Base-by-base conservation (phyloP, 1,284 basidiomycete species). In the Ustilago tritici region DNA sequence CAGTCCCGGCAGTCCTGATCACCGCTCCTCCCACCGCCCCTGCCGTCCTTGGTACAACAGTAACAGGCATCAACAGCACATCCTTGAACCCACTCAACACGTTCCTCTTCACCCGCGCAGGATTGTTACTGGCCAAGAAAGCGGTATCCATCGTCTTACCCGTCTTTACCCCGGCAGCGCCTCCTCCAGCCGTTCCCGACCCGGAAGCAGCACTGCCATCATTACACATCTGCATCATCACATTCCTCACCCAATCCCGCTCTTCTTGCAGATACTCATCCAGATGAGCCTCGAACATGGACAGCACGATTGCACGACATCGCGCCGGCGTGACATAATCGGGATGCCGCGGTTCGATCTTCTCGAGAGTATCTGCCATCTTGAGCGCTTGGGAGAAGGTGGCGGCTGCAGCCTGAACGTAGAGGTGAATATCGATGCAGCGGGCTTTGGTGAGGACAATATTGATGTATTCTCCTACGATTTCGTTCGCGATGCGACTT, bases 191-290 rank as follows among this genome's bases (percentile, higher is more conserved):
- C 1, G 64, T 46, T 3, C 56, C 17, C 14, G 56, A 54, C 91
- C 86, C 92, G 89, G 17, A 87, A 88, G 64, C 95, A 91, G 95
- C 64, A 23, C 32, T 54, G 11, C 95, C 98, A 1, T 88, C 89
- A 65, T 91, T 90, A 84, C 93, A 95, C 28, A 93, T 92, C 1
- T 87, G 88, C 56, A 93, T 92, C 69, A 98, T 91, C 0, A 89
- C 88, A 7, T 88, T 89, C 81, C 93, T 93, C 56, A 94, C 89
- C 82, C 90, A 91, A 65, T 96, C 94, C 7, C 92, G 90, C 86
- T 99, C 97, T 82, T 97, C 94, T 69, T 94, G 92, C 3, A 99
- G 91, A 82, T 99, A 99, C 81, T 97, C 95, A 84, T 95, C 95
- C 92, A 98, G 95, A 85, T 96, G 93, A 3, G 90, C 88, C 86